Percentiles rank a stretch among this genome's conserved stretches.
phyloP scores from a whole-genome alignment of 495 filamentous ascomycete species.

The Sabuloglossum arenarium region DNA sequence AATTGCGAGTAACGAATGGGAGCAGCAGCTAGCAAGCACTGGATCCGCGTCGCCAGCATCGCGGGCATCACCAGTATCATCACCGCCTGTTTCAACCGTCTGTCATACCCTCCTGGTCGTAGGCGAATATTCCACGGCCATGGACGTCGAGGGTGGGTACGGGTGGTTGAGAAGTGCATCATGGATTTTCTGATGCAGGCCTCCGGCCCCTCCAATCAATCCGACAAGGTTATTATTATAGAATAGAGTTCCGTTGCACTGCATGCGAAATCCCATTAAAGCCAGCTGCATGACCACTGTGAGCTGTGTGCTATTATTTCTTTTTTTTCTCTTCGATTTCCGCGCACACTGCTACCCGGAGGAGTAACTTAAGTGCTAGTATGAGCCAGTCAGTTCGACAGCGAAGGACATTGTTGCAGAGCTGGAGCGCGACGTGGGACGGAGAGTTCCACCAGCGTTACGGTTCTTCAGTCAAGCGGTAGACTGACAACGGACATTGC shows the following conservation, averaged over 20 bases:
- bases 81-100: neutral
- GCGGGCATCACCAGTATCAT: neutral
- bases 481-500: neutral
- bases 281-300: neutral
- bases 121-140: neutral
- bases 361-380: too few relatives aligned
- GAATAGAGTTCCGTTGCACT: neutral
- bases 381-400: neutral
- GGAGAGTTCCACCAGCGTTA: neutral
- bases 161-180: neutral
- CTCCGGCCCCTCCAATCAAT: neutral
- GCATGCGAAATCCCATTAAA: neutral
- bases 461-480: neutral
- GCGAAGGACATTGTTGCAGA: too few relatives aligned
- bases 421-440: neutral
- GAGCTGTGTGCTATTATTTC: neutral
- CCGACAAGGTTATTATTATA: neutral
- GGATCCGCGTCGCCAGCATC: neutral
- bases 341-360: too few relatives aligned
- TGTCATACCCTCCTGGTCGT: neutral
- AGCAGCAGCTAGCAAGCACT: neutral
- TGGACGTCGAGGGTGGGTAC: neutral
- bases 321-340: too few relatives aligned
- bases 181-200: neutral
- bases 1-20: too few relatives aligned